These are phyloP conservation scores for Tetracladium maxilliforme DNA, from an alignment of 2,329 filamentous ascomycete genomes.

Conservation along the genomic window DNA sequence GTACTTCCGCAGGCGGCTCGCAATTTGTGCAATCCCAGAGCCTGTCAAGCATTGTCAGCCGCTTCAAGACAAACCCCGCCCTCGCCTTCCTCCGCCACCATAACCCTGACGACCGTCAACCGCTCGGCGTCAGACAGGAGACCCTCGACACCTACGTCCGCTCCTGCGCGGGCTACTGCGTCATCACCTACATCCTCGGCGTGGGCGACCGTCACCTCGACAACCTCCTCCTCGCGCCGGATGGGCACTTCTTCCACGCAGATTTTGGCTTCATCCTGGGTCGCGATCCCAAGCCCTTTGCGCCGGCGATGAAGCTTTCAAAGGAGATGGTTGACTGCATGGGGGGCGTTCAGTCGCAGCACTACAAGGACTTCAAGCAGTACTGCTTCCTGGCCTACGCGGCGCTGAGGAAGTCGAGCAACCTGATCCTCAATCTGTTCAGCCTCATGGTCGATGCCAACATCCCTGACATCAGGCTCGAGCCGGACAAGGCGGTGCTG, in stretches of 20 bases:
- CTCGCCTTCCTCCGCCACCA: constrained; percentile 78
- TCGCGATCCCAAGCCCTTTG: constrained; percentile 92
- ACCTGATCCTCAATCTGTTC: constrained; percentile 88
- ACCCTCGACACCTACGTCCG: constrained; percentile 91
- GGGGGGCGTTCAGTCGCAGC: constrained; percentile 68
- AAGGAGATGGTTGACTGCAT: constrained; percentile 99
- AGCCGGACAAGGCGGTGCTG: constrained; percentile 83
- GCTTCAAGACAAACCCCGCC: constrained; percentile 60
- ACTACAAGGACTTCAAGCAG: constrained; percentile 82
- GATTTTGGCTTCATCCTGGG: constrained; percentile 98
- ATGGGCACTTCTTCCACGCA: constrained; percentile 93
- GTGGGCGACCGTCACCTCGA: constrained; percentile 94
- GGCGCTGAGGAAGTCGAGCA: constrained; percentile 76
- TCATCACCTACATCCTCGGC: constrained; percentile 94
- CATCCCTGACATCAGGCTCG: constrained; percentile 85
- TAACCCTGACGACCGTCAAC: constrained; percentile 72
- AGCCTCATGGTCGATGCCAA: constrained; percentile 96
- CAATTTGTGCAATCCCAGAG: constrained; percentile 85
- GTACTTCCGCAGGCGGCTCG: constrained; percentile 74
- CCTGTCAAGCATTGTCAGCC: constrained; percentile 69
- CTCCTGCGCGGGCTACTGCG: constrained; percentile 93
- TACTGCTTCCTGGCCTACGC: constrained; percentile 94
- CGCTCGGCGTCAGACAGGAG: constrained; percentile 79
- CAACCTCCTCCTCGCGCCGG: constrained; percentile 80
- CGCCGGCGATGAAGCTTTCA: constrained; percentile 90